Evolutionary conservation across 2,329 filamentous ascomycete species (phyloP).

Genomic region (Microascus cirrosus): DNA sequence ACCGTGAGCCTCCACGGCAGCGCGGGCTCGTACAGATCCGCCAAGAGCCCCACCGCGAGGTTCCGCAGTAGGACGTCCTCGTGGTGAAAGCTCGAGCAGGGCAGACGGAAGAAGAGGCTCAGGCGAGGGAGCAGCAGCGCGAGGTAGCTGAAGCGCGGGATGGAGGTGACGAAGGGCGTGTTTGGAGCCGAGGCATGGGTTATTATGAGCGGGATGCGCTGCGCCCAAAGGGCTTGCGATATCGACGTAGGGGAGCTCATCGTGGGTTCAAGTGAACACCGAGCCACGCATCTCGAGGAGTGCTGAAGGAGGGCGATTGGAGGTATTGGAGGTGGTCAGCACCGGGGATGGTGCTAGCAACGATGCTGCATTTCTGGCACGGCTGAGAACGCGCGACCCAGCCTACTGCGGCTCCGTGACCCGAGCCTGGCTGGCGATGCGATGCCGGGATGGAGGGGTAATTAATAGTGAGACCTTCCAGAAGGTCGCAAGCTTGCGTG

Average conservation of each 20-base stretch:
- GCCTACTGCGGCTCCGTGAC: background rate
- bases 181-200: constrained; percentile 34
- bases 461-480: too few species aligned
- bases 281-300: background rate
- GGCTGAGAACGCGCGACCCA: background rate
- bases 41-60: constrained; percentile 40
- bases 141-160: constrained; percentile 50
- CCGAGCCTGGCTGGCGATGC: background rate
- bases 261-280: background rate
- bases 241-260: constrained; percentile 12
- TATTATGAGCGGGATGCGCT: constrained; percentile 43
- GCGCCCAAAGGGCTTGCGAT: constrained; percentile 40
- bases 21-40: constrained; percentile 43
- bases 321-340: background rate
- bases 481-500: too few species aligned
- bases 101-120: constrained; percentile 36
- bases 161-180: constrained; percentile 38
- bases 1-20: constrained; percentile 46
- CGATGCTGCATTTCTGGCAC: background rate
- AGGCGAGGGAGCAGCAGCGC: constrained; percentile 45
- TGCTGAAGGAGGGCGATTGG: background rate
- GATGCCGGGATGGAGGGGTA: too few species aligned
- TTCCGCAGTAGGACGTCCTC: constrained; percentile 42
- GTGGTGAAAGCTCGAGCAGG: constrained; percentile 49
- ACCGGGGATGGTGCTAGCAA: background rate